Evolutionary conservation across 164 flowering plant species (phyloP).

Genomic region (Aristolochia californica): DNA sequence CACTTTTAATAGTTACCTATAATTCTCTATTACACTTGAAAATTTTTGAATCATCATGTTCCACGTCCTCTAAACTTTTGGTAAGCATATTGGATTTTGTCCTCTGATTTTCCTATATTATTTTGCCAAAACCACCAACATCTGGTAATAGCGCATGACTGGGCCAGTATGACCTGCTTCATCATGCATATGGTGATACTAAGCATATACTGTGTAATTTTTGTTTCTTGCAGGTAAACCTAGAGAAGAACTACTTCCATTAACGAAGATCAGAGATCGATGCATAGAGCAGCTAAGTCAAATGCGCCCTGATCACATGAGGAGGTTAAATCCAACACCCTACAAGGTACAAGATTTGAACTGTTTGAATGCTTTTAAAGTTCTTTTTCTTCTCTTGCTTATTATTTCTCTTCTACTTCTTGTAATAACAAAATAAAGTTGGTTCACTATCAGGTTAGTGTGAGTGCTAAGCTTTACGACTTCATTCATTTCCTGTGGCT

Average conservation of each 20-base stretch:
- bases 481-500: conserved; percentile 99
- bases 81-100: too few species aligned
- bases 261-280: conserved; percentile 52
- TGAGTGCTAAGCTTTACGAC: conserved; percentile 87
- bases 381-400: not conserved
- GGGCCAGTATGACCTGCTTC: not conserved
- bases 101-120: too few species aligned
- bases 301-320: conserved; percentile 98
- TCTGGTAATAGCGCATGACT: not conserved
- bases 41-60: too few species aligned
- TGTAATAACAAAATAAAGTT: not conserved
- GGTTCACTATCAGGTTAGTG: conserved; percentile 65
- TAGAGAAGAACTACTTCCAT: conserved; percentile 55
- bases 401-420: not conserved
- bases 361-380: too few species aligned
- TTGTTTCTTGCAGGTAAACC: conserved; percentile 34
- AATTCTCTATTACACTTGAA: too few species aligned
- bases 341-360: conserved; percentile 57
- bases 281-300: conserved; percentile 80
- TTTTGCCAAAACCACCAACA: too few species aligned
- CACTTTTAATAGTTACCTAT: too few species aligned
- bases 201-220: not conserved
- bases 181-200: too few species aligned
- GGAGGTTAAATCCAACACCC: conserved; percentile 95
- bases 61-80: too few species aligned